Conservation (phyloP, 2,329 filamentous ascomycete species). For the Aspergillus sergii region DNA sequence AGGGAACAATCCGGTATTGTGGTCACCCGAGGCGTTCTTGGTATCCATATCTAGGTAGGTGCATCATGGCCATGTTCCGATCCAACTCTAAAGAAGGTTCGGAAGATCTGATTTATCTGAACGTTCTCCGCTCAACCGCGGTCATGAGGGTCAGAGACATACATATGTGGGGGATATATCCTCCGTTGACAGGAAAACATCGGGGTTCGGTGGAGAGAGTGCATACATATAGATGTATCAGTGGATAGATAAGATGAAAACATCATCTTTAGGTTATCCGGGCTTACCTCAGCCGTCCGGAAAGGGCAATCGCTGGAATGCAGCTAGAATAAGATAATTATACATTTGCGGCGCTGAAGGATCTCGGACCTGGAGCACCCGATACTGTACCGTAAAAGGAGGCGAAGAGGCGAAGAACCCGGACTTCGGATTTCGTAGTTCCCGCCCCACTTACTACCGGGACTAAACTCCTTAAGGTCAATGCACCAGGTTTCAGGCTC, state of each 20-base stretch:
- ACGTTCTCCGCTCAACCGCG: neutral
- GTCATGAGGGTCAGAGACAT: neutral
- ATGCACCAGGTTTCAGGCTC: neutral
- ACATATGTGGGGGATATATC: neutral
- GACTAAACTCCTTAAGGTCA: neutral
- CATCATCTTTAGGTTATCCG: neutral
- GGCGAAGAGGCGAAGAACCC: conserved; percentile 4
- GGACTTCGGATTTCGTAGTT: conserved; percentile 19
- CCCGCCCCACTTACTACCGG: conserved; percentile 18
- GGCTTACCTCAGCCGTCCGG: neutral
- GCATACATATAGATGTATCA: neutral
- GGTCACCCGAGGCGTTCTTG: neutral
- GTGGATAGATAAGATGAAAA: neutral
- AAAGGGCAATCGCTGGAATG: neutral
- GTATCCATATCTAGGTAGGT: neutral
- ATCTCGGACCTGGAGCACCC: conserved; percentile 17
- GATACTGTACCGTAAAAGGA: conserved; percentile 18
- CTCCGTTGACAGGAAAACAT: neutral
- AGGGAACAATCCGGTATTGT: neutral
- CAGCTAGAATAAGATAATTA: neutral
- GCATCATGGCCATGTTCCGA: neutral
- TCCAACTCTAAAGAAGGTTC: neutral
- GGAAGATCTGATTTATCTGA: neutral
- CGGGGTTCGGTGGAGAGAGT: neutral
- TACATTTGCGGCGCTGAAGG: conserved; percentile 28